phyloP scores from a whole-genome alignment of 73 alveolate species.

The Tetrahymena malaccensis region DNA sequence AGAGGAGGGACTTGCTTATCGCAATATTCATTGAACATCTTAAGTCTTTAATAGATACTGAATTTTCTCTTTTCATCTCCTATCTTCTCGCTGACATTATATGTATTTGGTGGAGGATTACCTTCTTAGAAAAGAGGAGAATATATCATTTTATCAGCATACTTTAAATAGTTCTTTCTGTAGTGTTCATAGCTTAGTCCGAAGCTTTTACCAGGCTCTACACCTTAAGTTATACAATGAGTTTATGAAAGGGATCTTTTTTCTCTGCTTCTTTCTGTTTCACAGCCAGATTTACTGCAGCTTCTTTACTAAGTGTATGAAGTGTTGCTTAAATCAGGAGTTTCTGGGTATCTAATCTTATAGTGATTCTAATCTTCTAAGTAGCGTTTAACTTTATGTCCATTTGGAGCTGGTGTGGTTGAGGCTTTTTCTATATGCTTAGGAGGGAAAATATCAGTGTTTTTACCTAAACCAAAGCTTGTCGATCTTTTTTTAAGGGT shows the following conservation, averaged over 20 bases:
- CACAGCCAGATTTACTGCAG: background rate
- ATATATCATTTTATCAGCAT: background rate
- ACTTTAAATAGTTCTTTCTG: background rate
- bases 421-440: background rate
- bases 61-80: background rate
- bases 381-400: background rate
- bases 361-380: background rate
- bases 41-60: background rate
- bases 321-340: background rate
- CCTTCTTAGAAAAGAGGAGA: background rate
- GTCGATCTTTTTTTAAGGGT: background rate
- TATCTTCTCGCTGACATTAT: background rate
- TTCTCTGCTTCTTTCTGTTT: background rate
- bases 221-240: background rate
- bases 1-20: background rate
- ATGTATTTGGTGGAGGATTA: background rate
- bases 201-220: background rate
- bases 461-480: background rate
- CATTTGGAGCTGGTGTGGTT: background rate
- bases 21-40: background rate
- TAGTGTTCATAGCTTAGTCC: background rate
- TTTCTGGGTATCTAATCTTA: background rate
- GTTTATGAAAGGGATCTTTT: background rate
- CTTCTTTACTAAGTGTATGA: background rate
- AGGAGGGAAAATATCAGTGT: background rate